Percentiles rank a stretch among this genome's conserved stretches.
phyloP scores from a whole-genome alignment of 208 protist species.

The Paratrypanosoma confusum region DNA sequence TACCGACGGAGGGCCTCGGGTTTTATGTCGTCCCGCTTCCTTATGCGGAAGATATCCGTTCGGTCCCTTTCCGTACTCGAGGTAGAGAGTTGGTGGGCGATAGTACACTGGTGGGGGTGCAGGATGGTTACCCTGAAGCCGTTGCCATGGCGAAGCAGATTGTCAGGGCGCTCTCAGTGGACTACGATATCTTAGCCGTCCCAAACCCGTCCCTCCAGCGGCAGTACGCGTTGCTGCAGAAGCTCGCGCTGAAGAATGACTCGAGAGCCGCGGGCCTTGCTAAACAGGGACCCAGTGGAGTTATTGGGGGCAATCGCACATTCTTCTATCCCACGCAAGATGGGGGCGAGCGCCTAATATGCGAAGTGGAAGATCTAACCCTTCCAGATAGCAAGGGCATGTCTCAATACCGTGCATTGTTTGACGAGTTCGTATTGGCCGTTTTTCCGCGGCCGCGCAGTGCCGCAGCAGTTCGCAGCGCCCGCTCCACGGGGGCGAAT shows the following conservation, averaged over 20 bases:
- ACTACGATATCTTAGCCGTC: conserved; percentile 43
- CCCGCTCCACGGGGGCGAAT: not conserved
- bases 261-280: not conserved
- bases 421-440: conserved; percentile 33
- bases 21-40: conserved; percentile 73
- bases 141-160: conserved; percentile 35
- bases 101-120: conserved; percentile 1
- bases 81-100: not conserved
- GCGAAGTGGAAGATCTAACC: conserved; percentile 19
- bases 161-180: conserved; percentile 31
- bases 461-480: conserved; percentile 18
- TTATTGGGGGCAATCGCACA: too few relatives aligned
- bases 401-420: conserved; percentile 17
- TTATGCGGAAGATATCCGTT: conserved; percentile 70
- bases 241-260: conserved; percentile 17
- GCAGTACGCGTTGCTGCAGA: conserved; percentile 35
- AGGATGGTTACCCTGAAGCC: conserved; percentile 3
- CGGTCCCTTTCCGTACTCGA: conserved; percentile 15
- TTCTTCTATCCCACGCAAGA: too few relatives aligned
- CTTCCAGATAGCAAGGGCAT: conserved; percentile 43
- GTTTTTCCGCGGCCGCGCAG: conserved; percentile 26
- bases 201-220: conserved; percentile 66
- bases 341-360: too few relatives aligned
- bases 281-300: too few relatives aligned
- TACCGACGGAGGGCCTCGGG: conserved; percentile 49